Conservation (phyloP, 2,329 filamentous ascomycete genomes). For the Gyromitra esculenta region DNA sequence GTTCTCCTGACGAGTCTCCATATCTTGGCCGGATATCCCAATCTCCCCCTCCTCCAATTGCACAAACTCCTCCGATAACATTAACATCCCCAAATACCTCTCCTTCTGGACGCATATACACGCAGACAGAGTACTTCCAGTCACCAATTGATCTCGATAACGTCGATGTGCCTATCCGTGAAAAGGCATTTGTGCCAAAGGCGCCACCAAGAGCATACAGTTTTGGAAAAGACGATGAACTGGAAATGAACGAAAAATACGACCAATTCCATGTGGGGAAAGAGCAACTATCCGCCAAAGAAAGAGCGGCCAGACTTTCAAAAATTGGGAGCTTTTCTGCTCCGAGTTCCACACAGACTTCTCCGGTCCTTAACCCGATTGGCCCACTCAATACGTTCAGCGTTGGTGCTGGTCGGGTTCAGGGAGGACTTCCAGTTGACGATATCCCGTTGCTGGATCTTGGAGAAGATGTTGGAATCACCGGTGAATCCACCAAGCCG, state of each 20-base stretch:
- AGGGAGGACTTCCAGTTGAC: conserved; percentile 40
- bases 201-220: conserved; percentile 29
- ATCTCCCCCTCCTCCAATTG: background rate
- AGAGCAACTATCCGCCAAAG: conserved; percentile 37
- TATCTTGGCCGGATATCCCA: background rate
- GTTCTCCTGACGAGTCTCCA: conserved; percentile 23
- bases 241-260: conserved; percentile 50
- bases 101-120: conserved; percentile 18
- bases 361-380: conserved; percentile 40
- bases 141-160: conserved; percentile 33
- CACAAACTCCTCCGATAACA: conserved; percentile 26
- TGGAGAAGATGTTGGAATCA: conserved; percentile 14
- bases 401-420: conserved; percentile 40
- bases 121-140: conserved; percentile 20
- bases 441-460: conserved; percentile 48
- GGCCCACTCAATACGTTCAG: conserved; percentile 29
- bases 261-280: conserved; percentile 32
- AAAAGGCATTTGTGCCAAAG: conserved; percentile 10
- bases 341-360: conserved; percentile 48
- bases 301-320: conserved; percentile 45
- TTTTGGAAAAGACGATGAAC: conserved; percentile 33
- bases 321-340: conserved; percentile 52
- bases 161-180: conserved; percentile 5
- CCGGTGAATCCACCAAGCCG: conserved; percentile 16
- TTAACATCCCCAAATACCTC: conserved; percentile 39